Evolutionary conservation across 192 early-diverging fungal species (phyloP).

Genomic region (Martensiomyces pterosporus): DNA sequence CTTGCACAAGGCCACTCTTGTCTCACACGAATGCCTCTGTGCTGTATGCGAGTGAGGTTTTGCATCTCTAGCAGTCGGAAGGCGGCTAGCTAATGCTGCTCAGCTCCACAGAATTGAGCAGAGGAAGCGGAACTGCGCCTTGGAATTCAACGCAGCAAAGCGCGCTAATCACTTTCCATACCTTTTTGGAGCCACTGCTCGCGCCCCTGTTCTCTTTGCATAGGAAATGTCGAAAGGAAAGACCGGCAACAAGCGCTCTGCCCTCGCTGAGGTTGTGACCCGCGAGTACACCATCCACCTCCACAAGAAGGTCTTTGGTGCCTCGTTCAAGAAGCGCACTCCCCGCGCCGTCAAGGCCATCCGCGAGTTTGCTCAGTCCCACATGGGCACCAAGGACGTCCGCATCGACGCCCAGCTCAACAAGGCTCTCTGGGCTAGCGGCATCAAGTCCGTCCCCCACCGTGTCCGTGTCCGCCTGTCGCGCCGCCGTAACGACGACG

Average conservation of each 20-base stretch:
- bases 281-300: slow-evolving; percentile 99
- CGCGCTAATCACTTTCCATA: no score
- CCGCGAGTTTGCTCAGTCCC: slow-evolving; percentile 82
- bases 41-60: no score
- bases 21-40: no score
- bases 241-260: slow-evolving; percentile 70
- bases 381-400: slow-evolving; percentile 96
- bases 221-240: slow-evolving; percentile 72
- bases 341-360: slow-evolving; percentile 93
- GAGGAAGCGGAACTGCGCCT: no score
- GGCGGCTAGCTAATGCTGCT: no score
- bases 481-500: slow-evolving; percentile 96
- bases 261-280: slow-evolving; percentile 86
- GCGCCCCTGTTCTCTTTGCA: neutral
- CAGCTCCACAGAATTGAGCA: no score
- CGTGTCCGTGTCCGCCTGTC: slow-evolving; percentile 92
- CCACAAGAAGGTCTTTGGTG: slow-evolving; percentile 83
- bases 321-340: slow-evolving; percentile 95
- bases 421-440: slow-evolving; percentile 91
- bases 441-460: slow-evolving; percentile 92
- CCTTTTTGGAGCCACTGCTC: no score
- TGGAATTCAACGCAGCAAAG: no score
- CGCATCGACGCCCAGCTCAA: slow-evolving; percentile 94
- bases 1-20: no score
- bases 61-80: no score